These are phyloP conservation scores for Malus asiatica DNA, from an alignment of 306 rosid genomes.

Conservation along the genomic window DNA sequence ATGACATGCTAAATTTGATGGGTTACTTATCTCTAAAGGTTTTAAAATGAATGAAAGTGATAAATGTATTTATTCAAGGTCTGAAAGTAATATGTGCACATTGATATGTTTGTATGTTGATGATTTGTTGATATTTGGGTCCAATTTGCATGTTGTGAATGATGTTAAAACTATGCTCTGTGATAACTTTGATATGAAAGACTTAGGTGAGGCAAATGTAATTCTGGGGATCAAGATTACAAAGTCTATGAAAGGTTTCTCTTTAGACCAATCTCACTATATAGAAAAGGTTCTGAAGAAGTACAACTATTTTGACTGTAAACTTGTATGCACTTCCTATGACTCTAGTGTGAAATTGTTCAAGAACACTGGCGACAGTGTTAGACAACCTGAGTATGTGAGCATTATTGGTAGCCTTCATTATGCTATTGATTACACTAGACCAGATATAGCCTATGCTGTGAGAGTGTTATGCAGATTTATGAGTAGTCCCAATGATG, in stretches of 20 bases:
- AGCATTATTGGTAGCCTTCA: neutral
- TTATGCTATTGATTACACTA: neutral
- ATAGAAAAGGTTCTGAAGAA: neutral
- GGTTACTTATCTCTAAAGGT: neutral
- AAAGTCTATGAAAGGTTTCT: neutral
- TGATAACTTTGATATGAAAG: neutral
- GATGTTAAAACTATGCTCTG: neutral
- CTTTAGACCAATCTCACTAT: neutral
- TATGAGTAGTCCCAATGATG: neutral
- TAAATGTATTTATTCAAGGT: neutral
- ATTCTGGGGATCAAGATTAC: neutral
- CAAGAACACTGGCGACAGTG: neutral
- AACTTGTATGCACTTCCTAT: neutral
- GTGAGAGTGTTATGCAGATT: neutral
- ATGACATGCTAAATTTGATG: neutral
- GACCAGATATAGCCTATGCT: neutral
- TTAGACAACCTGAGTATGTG: neutral
- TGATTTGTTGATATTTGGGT: neutral
- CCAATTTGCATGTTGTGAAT: neutral
- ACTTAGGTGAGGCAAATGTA: neutral
- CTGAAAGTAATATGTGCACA: neutral
- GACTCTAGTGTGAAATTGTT: neutral
- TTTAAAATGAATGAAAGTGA: neutral
- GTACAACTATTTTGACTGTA: neutral
- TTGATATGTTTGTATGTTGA: neutral